A percentile compares a stretch with the other conserved stretches of the same genome.
Evolutionary conservation across 805 yeast genomes (phyloP).

Genomic region (Candida insectorum): DNA sequence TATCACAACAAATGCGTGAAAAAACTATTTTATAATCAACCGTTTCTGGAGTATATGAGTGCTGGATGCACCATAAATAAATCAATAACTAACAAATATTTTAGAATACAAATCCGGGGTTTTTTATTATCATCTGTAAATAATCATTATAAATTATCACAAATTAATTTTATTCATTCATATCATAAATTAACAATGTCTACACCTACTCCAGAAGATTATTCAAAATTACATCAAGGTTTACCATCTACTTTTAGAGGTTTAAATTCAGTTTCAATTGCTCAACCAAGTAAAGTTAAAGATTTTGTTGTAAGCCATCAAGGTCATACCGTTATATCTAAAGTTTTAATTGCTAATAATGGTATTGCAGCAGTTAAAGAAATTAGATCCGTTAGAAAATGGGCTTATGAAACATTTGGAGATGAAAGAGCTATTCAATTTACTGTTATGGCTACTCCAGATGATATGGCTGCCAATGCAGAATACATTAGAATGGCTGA

Average conservation of each 20-base stretch:
- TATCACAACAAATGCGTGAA: no score
- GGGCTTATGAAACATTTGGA: slow-evolving; percentile 99
- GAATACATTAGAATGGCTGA: slow-evolving; percentile 99
- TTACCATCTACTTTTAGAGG: slow-evolving; percentile 81
- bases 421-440: slow-evolving; percentile 91
- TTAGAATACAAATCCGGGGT: no score
- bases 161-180: no score
- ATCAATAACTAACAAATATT: no score
- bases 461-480: slow-evolving; percentile 93
- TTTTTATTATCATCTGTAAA: no score
- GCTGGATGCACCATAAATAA: no score
- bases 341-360: slow-evolving; percentile 90
- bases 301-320: slow-evolving; percentile 81
- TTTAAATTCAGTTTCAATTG: slow-evolving; percentile 68
- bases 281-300: slow-evolving; percentile 74
- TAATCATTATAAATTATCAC: no score
- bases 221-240: slow-evolving; percentile 22
- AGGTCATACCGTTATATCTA: slow-evolving; percentile 93
- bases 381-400: slow-evolving; percentile 93
- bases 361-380: slow-evolving; percentile 99
- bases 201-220: no score
- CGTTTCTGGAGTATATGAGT: no score
- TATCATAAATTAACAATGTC: no score
- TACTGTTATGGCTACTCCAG: slow-evolving; percentile 99
- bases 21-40: no score